phyloP scores from a whole-genome alignment of 306 rosid species.

The Prosopis cineraria region DNA sequence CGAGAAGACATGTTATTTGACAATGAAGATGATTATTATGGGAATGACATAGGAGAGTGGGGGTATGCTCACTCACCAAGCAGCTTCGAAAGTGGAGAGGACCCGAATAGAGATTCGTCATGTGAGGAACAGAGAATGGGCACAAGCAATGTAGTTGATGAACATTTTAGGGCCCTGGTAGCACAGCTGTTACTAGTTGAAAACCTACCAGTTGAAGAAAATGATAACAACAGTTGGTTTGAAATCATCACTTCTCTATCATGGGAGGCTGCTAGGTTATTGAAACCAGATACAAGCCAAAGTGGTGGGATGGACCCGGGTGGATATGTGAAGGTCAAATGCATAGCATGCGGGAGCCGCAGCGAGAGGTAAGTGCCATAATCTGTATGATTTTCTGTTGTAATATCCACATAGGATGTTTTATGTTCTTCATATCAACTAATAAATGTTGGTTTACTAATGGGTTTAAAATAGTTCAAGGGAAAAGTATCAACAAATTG shows the following conservation, averaged over 20 bases:
- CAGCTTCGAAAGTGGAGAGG: slow-evolving; percentile 82
- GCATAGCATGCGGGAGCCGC: slow-evolving; percentile 82
- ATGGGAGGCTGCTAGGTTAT: slow-evolving; percentile 93
- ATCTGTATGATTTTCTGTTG: slow-evolving; percentile 5
- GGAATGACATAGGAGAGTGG: slow-evolving; percentile 75
- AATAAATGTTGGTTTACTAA: background rate
- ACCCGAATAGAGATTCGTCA: slow-evolving; percentile 64
- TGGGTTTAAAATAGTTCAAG: background rate
- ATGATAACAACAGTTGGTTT: slow-evolving; percentile 74
- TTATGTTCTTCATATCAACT: slow-evolving; percentile 32
- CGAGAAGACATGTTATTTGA: slow-evolving; percentile 63
- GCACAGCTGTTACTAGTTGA: slow-evolving; percentile 91
- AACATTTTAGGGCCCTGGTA: slow-evolving; percentile 92
- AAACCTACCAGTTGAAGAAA: slow-evolving; percentile 68
- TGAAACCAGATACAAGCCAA: slow-evolving; percentile 93
- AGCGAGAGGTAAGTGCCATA: slow-evolving; percentile 61
- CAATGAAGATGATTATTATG: slow-evolving; percentile 79
- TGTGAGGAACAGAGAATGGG: slow-evolving; percentile 73
- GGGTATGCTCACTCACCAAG: slow-evolving; percentile 62
- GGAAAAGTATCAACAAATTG: background rate
- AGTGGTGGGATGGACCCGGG: slow-evolving; percentile 98
- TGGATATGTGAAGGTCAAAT: slow-evolving; percentile 91
- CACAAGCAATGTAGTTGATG: slow-evolving; percentile 88
- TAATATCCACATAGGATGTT: slow-evolving; percentile 7
- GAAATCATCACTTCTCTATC: slow-evolving; percentile 84